phyloP scores from a whole-genome alignment of 768 basidiomycete species.

The Tulasnella sp. region DNA sequence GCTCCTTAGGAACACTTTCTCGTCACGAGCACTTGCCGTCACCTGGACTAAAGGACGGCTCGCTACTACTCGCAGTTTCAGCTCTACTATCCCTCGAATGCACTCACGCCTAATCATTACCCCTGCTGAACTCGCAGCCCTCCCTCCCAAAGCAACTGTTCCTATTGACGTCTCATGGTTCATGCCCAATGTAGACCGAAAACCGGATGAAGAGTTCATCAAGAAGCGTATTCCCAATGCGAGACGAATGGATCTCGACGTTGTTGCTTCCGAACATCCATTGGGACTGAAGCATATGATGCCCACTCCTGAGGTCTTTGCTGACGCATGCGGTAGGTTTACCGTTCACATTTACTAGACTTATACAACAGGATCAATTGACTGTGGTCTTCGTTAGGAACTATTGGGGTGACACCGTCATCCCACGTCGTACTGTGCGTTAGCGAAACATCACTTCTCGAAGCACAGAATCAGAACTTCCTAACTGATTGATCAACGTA shows the following conservation, averaged over 20 bases:
- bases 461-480: neutral
- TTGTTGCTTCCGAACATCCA: slow-evolving; percentile 57
- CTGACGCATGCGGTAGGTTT: slow-evolving; percentile 61
- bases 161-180: slow-evolving; percentile 74
- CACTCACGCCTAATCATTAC: slow-evolving; percentile 2
- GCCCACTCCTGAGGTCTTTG: slow-evolving; percentile 59
- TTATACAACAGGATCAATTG: neutral
- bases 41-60: too few relatives aligned
- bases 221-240: slow-evolving; percentile 57
- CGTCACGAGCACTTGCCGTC: too few relatives aligned
- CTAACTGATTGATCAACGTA: slow-evolving; percentile 5
- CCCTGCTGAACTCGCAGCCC: neutral
- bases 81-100: too few relatives aligned
- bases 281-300: slow-evolving; percentile 92
- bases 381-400: slow-evolving; percentile 33
- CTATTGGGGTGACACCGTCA: slow-evolving; percentile 54
- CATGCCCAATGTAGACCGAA: slow-evolving; percentile 79
- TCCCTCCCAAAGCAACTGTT: slow-evolving; percentile 6
- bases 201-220: slow-evolving; percentile 54
- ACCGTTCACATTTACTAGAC: neutral
- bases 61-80: too few relatives aligned
- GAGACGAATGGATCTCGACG: slow-evolving; percentile 67
- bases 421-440: slow-evolving; percentile 75
- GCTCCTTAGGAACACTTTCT: too few relatives aligned
- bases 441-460: neutral